Evolutionary conservation across 2,329 filamentous ascomycete genomes (phyloP).

Genomic region (Fusarium luffae): DNA sequence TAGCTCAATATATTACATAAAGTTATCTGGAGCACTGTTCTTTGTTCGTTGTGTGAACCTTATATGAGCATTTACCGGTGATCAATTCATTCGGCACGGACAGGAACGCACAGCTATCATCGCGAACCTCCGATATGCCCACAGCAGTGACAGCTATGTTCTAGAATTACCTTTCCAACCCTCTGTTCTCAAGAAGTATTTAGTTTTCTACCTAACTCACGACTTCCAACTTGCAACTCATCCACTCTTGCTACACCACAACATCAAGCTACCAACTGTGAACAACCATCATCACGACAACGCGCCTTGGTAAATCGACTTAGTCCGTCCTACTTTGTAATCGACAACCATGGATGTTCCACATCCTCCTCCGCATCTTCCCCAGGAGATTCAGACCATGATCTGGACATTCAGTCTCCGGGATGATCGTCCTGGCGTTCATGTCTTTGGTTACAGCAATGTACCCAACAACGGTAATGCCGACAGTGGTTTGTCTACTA

Average conservation of each 20-base stretch:
- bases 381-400: background rate
- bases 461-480: background rate
- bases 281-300: no score
- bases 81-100: background rate
- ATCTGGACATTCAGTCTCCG: background rate
- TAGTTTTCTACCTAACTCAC: background rate
- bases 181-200: background rate
- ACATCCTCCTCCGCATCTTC: no score
- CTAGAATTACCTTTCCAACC: accelerated
- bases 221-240: background rate
- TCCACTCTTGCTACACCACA: background rate
- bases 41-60: background rate
- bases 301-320: accelerated
- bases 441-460: background rate
- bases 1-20: background rate
- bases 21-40: accelerated
- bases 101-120: accelerated
- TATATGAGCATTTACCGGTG: background rate
- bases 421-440: background rate
- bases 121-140: background rate
- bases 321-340: background rate
- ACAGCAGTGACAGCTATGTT: background rate
- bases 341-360: background rate
- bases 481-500: accelerated
- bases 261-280: background rate